Base-by-base conservation (phyloP, 805 yeast species). In the Lipomyces japonicus region DNA sequence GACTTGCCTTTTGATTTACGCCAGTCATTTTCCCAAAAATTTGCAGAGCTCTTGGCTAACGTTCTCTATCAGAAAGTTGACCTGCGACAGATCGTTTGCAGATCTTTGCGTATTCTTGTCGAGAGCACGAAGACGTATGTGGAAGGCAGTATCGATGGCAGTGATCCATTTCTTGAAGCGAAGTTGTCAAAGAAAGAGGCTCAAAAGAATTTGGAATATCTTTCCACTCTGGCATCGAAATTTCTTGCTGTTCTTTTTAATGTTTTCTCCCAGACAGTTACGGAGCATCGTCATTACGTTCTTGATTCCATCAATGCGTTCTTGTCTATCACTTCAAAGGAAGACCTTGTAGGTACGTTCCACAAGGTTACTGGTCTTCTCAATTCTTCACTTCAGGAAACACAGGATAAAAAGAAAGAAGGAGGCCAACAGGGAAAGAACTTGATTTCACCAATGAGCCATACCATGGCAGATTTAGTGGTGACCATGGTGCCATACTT, bases 401-500 rank as follows among this genome's bases (percentile, higher is more conserved):
- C 65, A 19, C 65, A 65, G 30, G 64, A 68, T 31, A 57, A 61
- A 16, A 67, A 74, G 58, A 65, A 61, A 25, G 67, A 62, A 34
- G 68, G 62, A 14, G 67, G 68, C 21, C 56, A 57, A n/a, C 58
- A 62, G 34, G 62, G 70, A 44, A 62, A 55, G 9, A 58, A 65
- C 58, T 53, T 46, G 24, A 64, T 72, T 18, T 78, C 84, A 22
- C 75, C 78, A 44, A 69, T 82, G 57, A 79, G 88, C 57, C 80
- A 86, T 36, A 88, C 96, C 16, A 82, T 95, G 86, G 77, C 91
- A 84, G 98, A 93, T 65, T 75, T 93, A 50, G 76, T 89, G 46
- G 95, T 89, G 43, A 80, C 86, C 25, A 84, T 95, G 86, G 78
- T 91, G 24, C 85, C 86, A 61, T 86, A 84, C 62, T 80, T 93